Conservation (phyloP, 495 filamentous ascomycete species). For the Penicillium canescens region DNA sequence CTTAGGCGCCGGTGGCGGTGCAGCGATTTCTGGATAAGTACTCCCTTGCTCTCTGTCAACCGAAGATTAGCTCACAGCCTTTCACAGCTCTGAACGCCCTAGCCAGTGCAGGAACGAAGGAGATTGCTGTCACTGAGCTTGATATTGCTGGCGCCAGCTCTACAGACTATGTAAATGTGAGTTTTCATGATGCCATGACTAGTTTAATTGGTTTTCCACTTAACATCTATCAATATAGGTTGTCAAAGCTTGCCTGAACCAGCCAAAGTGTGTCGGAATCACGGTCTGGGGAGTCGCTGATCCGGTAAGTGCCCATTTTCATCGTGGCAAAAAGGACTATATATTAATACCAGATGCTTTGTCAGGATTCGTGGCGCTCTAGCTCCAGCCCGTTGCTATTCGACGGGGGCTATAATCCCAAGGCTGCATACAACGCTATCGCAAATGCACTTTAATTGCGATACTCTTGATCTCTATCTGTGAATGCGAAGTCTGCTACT, state of each 20-base stretch:
- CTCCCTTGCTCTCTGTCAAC: neutral
- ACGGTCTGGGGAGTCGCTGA: conserved; percentile 79
- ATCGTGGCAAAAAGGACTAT: neutral
- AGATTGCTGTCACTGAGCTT: conserved; percentile 66
- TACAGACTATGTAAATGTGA: conserved; percentile 58
- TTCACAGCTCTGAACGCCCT: conserved; percentile 58
- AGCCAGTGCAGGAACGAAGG: conserved; percentile 47
- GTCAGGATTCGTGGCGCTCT: conserved; percentile 63
- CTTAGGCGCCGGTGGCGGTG: conserved; percentile 25
- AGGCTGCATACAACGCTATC: conserved; percentile 65
- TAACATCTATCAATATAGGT: conserved; percentile 31
- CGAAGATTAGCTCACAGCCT: conserved; percentile 5
- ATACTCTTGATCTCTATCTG: neutral
- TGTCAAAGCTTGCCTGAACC: conserved; percentile 62
- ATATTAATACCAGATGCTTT: conserved; percentile 11
- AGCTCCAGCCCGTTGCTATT: conserved; percentile 60
- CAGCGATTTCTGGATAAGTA: conserved; percentile 25
- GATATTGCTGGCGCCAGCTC: conserved; percentile 61
- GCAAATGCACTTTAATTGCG: conserved; percentile 29
- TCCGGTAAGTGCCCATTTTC: conserved; percentile 37
- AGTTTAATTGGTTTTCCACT: neutral
- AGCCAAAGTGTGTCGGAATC: conserved; percentile 69
- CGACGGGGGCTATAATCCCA: conserved; percentile 61
- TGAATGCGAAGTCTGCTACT: neutral
- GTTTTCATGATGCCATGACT: neutral